Conservation (phyloP, 2,329 filamentous ascomycete genomes). For the Monosporascus sp. region DNA sequence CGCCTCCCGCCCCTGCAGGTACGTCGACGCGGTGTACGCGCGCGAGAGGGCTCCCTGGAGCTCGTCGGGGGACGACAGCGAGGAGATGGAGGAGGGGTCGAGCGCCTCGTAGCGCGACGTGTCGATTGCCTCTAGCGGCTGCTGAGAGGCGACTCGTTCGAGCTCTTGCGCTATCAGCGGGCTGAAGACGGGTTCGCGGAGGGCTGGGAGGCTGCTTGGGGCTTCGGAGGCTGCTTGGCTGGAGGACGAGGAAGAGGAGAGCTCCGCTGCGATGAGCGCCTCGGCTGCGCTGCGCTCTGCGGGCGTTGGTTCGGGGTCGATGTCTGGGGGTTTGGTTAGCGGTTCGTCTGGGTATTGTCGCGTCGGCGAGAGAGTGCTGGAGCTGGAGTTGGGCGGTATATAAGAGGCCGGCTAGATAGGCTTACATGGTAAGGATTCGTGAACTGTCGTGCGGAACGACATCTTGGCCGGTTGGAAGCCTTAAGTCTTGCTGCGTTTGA, state of each 20-base stretch:
- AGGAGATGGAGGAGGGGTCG: slow-evolving; percentile 34
- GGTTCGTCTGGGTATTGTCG: background rate
- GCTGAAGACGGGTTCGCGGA: slow-evolving; percentile 52
- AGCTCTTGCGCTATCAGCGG: slow-evolving; percentile 64
- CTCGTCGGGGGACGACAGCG: slow-evolving; percentile 21
- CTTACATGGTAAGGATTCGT: slow-evolving; percentile 79
- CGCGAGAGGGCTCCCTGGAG: slow-evolving; percentile 60
- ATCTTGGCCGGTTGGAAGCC: slow-evolving; percentile 32
- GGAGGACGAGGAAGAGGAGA: slow-evolving; percentile 34
- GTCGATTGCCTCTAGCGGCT: slow-evolving; percentile 63
- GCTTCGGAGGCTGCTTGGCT: slow-evolving; percentile 33
- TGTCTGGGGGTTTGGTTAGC: slow-evolving; percentile 49
- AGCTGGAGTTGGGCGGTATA: background rate
- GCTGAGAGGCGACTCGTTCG: slow-evolving; percentile 54
- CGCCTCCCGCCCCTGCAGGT: slow-evolving; percentile 44
- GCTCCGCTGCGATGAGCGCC: slow-evolving; percentile 64
- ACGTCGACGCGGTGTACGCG: slow-evolving; percentile 44
- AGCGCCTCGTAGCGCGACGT: slow-evolving; percentile 75
- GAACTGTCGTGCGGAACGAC: slow-evolving; percentile 63
- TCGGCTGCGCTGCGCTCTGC: slow-evolving; percentile 60
- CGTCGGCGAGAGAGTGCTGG: background rate
- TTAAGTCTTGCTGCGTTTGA: background rate
- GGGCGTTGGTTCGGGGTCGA: slow-evolving; percentile 67
- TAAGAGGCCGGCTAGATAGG: slow-evolving; percentile 8
- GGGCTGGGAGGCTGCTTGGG: slow-evolving; percentile 47